These are phyloP conservation scores for Leccinum ochraceum DNA, from an alignment of 768 basidiomycete genomes.

Conservation along the genomic window DNA sequence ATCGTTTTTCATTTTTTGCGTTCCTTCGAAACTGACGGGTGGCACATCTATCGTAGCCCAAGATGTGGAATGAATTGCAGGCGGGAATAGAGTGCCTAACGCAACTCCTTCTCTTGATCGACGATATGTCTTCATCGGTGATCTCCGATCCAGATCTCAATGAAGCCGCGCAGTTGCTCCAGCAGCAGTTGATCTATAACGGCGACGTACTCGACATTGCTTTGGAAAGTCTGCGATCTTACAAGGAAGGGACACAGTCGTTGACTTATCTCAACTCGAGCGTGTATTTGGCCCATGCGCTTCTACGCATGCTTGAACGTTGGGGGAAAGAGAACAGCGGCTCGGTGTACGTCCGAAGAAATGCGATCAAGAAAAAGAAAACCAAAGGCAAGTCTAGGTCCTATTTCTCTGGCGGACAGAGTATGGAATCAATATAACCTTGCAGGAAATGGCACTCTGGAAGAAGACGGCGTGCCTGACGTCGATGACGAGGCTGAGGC, in stretches of 20 bases:
- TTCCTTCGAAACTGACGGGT: slow-evolving; percentile 8
- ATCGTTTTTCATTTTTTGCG: slow-evolving; percentile 6
- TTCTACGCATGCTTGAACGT: slow-evolving; percentile 88
- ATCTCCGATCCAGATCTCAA: slow-evolving; percentile 45
- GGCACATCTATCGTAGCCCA: slow-evolving; percentile 58
- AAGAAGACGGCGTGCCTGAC: slow-evolving; percentile 68
- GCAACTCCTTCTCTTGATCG: slow-evolving; percentile 87
- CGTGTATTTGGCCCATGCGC: slow-evolving; percentile 77
- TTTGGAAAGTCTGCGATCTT: slow-evolving; percentile 71
- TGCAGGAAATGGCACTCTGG: slow-evolving; percentile 41
- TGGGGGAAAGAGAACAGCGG: slow-evolving; percentile 74
- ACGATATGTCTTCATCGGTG: slow-evolving; percentile 66
- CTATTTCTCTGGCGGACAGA: slow-evolving; percentile 22
- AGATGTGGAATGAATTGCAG: slow-evolving; percentile 91
- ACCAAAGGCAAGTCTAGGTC: slow-evolving; percentile 44
- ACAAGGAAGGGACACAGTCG: slow-evolving; percentile 78
- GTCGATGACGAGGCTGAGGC: slow-evolving; percentile 63
- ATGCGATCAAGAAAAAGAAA: slow-evolving; percentile 53
- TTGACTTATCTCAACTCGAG: slow-evolving; percentile 85
- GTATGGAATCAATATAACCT: slow-evolving; percentile 11
- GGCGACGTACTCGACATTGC: slow-evolving; percentile 92
- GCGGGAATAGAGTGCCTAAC: slow-evolving; percentile 94
- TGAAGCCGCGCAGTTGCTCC: slow-evolving; percentile 79
- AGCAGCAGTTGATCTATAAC: slow-evolving; percentile 92
- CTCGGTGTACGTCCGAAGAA: slow-evolving; percentile 72